phyloP scores from a whole-genome alignment of 805 yeast genomes.

The Dipodascus albidus region DNA sequence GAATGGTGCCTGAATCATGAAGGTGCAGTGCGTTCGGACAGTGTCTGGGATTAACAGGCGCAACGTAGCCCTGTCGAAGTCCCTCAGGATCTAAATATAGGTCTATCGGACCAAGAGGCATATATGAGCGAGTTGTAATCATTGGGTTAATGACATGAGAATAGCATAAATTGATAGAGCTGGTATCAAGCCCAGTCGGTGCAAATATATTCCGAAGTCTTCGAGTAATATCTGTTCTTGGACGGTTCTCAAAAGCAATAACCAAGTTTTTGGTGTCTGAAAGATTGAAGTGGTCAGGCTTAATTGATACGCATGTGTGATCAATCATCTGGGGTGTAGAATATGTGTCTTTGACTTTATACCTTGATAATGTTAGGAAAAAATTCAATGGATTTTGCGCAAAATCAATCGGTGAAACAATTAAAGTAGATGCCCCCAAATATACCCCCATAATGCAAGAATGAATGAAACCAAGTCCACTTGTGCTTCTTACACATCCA shows the following conservation, averaged over 20 bases:
- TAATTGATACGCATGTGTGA: constrained; percentile 50
- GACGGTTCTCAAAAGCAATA: constrained; percentile 70
- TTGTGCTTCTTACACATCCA: constrained; percentile 76
- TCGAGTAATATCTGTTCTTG: constrained; percentile 45
- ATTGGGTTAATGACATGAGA: constrained; percentile 73
- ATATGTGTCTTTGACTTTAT: constrained; percentile 75
- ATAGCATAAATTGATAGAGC: constrained; percentile 67
- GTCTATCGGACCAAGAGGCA: constrained; percentile 81
- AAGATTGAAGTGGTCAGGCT: constrained; percentile 52
- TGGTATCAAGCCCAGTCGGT: constrained; percentile 50
- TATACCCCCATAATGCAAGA: constrained; percentile 76
- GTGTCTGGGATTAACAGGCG: constrained; percentile 64
- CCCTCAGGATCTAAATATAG: constrained; percentile 80
- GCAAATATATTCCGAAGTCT: constrained; percentile 51
- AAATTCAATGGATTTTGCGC: constrained; percentile 64
- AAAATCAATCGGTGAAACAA: constrained; percentile 68
- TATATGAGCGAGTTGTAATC: constrained; percentile 73
- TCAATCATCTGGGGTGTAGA: constrained; percentile 75
- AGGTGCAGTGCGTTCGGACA: constrained; percentile 59
- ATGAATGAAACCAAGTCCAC: constrained; percentile 82
- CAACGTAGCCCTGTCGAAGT: constrained; percentile 77
- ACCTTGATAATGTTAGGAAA: constrained; percentile 56
- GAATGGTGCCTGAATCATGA: constrained; percentile 94
- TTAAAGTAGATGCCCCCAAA: constrained; percentile 74
- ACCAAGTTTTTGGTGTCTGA: constrained; percentile 66